Base-by-base conservation (phyloP, 2,329 filamentous ascomycete species). In the Exophiala spinifera region DNA sequence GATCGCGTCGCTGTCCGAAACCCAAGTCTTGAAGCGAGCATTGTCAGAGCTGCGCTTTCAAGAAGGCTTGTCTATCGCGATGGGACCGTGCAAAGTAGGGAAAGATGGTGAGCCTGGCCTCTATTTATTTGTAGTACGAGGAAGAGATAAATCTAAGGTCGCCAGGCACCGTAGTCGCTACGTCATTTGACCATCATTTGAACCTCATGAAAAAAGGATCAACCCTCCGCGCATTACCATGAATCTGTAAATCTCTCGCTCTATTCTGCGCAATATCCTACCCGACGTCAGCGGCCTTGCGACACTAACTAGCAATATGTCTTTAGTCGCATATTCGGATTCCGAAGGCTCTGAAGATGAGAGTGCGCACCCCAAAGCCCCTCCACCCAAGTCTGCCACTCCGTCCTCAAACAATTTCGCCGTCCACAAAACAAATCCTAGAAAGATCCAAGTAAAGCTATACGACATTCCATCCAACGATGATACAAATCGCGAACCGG, bases 371-470 rank as follows among this genome's bases (percentile, higher is more conserved):
- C 37, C 61, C 46, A 54, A 67, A 19, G 65, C 71, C 23, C 67
- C 61, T 33, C 37, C 60, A 61, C 72, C 64, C 59, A 66, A 48
- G 50, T 67, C 36, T 59, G 67, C 62, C 51, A 62, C 67, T 52
- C 56, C 69, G 44, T 76, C 89, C 70, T 80, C 86, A 55, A 74
- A 82, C 15, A 87, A 87, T 66, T 91, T 91, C 70, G 83, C 94
- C 51, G 83, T 95, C 71, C 87, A 94, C 72, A 83, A 87, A 68
- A 81, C 85, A 51, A 90, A 91, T 67, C 84, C 88, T 6, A 84
- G 87, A 71, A 95, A 91, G 72, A 95, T 96, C 71, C 79, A 86
- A 67, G 84, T 96, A 70, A 89, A 81, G 63, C 81, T 96, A 13
- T 85, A 89, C 2, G 77, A 82, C 17, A 69, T 80, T 23, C 64